Base-by-base conservation (phyloP, 2,329 filamentous ascomycete genomes). In the Esteya vermicola region DNA sequence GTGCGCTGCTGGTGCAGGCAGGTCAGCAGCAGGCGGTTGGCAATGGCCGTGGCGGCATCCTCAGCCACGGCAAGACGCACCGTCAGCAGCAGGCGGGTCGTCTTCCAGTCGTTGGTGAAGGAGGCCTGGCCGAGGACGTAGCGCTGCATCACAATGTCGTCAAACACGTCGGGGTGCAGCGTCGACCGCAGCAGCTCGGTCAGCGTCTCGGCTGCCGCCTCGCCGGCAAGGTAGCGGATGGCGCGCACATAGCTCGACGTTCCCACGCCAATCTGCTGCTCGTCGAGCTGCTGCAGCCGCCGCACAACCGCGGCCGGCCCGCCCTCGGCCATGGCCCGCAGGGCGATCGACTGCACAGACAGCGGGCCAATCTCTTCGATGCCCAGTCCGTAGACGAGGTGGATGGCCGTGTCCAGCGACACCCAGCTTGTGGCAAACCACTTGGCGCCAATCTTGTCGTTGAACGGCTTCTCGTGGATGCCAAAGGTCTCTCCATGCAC, bases 371-470 rank as follows among this genome's bases (percentile, higher is more conserved):
- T 79, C 27, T 67, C 63, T 36, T 74, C 66, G 6, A 93, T 63
- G 3, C 82, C 82, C 38, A 93, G 71, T 50, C 81, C 74, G 41
- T 71, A 67, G 16, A 91, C 62, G 7, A 82, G 69, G 26, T 72
- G 72, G 40, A 93, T 74, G 21, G 85, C 75, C 47, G 80, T 72
- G 41, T 88, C 76, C 9, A 86, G 64, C 1, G 78, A 73, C 19
- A 91, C 69, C 56, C 83, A 81, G 16, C 61, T 62, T 42, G 67
- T 78, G 9, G 86, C 86, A 54, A 94, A 88, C 62, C 85, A 76
- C 46, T 78, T 73, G n/a, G 86, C 81, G 16, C 82, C 80, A 23
- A 93, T 69, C 1, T 64, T 59, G 54, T 91, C 84, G 51, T 73
- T 79, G 46, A 76, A 71, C 9, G 59, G 57, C 44, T 69, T 74